A percentile compares a stretch with the other conserved stretches of the same genome.
phyloP scores from a whole-genome alignment of 805 yeast species.

The Candida sakaeoensis region DNA sequence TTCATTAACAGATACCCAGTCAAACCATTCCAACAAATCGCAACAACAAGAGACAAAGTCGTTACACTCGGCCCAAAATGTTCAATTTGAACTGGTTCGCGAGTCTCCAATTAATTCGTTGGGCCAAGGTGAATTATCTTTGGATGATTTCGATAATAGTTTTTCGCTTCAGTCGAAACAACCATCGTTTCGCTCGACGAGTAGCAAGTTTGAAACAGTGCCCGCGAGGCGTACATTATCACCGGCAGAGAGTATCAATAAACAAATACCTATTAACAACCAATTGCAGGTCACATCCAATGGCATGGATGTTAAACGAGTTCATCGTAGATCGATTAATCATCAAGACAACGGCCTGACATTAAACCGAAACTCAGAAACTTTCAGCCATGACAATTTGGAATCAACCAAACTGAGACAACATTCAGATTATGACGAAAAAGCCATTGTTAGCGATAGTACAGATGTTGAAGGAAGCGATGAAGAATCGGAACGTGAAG shows the following conservation, averaged over 20 bases:
- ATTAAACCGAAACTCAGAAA: constrained; percentile 4
- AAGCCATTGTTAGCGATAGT: too few species aligned
- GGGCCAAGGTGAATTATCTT: constrained; percentile 45
- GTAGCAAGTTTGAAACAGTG: constrained; percentile 6
- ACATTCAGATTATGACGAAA: too few species aligned
- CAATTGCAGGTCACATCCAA: constrained; percentile 13
- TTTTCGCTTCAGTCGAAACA: constrained; percentile 4
- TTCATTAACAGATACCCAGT: constrained; percentile 1
- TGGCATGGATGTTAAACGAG: constrained; percentile 16
- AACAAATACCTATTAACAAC: constrained; percentile 12
- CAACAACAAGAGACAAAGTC: constrained; percentile 3
- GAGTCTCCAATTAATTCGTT: constrained; percentile 45
- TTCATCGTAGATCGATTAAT: constrained; percentile 17
- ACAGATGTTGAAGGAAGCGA: constrained; percentile 11
- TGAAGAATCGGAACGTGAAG: constrained; percentile 14
- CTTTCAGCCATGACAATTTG: constrained; percentile 1
- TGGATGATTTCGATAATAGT: constrained; percentile 16
- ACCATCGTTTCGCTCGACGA: constrained; percentile 8
- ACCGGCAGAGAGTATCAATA: constrained; percentile 18
- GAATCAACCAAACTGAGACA: too few species aligned
- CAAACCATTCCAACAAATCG: neutral
- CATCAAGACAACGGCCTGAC: constrained; percentile 2
- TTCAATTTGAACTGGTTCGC: constrained; percentile 46
- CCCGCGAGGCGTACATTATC: constrained; percentile 12
- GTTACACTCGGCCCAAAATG: constrained; percentile 17